phyloP scores from a whole-genome alignment of 192 early-diverging fungal species.

The Physocladia obscura region DNA sequence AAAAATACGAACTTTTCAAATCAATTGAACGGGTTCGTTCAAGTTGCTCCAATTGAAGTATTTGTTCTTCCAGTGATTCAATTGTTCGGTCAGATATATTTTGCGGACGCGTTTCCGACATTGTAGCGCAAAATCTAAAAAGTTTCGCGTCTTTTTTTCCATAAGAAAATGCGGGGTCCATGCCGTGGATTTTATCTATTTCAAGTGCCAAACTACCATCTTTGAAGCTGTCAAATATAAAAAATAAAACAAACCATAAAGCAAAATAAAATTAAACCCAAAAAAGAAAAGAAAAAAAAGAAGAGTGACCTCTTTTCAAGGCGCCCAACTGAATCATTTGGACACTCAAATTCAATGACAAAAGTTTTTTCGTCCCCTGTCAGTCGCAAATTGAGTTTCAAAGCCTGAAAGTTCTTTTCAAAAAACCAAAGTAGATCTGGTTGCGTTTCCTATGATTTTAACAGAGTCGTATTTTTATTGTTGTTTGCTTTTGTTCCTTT shows the following conservation, averaged over 20 bases:
- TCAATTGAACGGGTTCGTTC: slow-evolving; percentile 56
- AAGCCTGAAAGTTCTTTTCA: slow-evolving; percentile 47
- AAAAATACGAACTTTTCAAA: slow-evolving; percentile 39
- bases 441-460: slow-evolving; percentile 28
- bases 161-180: slow-evolving; percentile 48
- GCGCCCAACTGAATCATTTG: slow-evolving; percentile 39
- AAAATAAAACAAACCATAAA: neutral
- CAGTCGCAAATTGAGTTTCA: slow-evolving; percentile 32
- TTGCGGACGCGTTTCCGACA: slow-evolving; percentile 43
- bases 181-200: slow-evolving; percentile 59
- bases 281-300: neutral
- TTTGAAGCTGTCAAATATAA: slow-evolving; percentile 37
- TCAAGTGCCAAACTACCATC: slow-evolving; percentile 46
- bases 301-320: slow-evolving; percentile 38
- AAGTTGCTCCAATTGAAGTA: slow-evolving; percentile 45
- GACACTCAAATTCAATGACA: slow-evolving; percentile 49
- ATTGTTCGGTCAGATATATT: slow-evolving; percentile 45
- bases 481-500: neutral
- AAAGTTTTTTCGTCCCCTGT: slow-evolving; percentile 53
- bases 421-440: slow-evolving; percentile 43
- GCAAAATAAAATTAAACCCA: neutral
- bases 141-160: slow-evolving; percentile 53
- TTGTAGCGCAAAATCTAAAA: slow-evolving; percentile 40
- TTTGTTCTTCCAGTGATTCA: slow-evolving; percentile 47
- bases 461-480: neutral